A percentile compares a stretch with the other conserved stretches of the same genome.
Conservation (phyloP, 306 rosid species). For the Vicia faba region DNA sequence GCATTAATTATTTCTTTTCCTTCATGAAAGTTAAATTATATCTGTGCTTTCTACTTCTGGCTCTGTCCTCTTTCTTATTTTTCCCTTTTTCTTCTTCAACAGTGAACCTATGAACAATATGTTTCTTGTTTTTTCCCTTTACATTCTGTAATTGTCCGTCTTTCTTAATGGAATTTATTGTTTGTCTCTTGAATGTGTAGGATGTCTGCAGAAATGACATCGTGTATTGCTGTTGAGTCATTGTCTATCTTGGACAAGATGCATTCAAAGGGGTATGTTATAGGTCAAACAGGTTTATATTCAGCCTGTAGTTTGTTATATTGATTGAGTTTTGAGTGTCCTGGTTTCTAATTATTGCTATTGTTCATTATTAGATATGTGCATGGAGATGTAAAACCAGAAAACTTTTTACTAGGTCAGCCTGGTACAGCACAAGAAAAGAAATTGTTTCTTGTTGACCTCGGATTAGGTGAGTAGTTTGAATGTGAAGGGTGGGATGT, state of each 20-base stretch:
- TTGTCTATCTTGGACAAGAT: constrained; percentile 90
- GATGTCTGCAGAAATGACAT: constrained; percentile 93
- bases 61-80: neutral
- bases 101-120: neutral
- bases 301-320: neutral
- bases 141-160: neutral
- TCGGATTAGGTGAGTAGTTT: constrained; percentile 75
- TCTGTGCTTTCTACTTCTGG: neutral
- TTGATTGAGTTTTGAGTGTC: neutral
- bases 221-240: constrained; percentile 95
- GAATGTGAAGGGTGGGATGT: constrained; percentile 21
- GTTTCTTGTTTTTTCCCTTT: constrained; percentile 23
- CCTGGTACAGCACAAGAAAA: constrained; percentile 90
- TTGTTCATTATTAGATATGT: constrained; percentile 65
- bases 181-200: constrained; percentile 43
- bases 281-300: neutral
- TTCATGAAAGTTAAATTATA: neutral
- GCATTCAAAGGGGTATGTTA: constrained; percentile 84
- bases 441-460: constrained; percentile 93
- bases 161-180: neutral
- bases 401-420: constrained; percentile 92
- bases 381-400: constrained; percentile 98
- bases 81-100: constrained; percentile 9
- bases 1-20: neutral
- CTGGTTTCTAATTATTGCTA: constrained; percentile 15